Evolutionary conservation across 2,329 filamentous ascomycete species (phyloP).

Genomic region (Capronia epimyces): DNA sequence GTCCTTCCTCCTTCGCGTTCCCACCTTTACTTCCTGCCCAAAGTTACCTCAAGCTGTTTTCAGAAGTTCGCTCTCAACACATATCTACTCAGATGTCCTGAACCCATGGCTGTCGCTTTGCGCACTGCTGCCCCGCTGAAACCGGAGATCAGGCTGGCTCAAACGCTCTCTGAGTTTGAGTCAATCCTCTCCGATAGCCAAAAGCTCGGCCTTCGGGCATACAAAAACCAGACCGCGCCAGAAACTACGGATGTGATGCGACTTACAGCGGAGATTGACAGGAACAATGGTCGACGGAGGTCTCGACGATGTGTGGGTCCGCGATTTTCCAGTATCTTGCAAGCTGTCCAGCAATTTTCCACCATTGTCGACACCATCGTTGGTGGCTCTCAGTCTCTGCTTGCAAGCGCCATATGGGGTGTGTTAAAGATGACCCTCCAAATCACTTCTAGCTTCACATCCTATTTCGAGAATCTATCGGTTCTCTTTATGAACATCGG

Average conservation of each 20-base stretch:
- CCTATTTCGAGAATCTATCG: constrained; percentile 28
- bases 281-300: constrained; percentile 11
- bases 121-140: constrained; percentile 16
- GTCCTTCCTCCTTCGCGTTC: too few relatives aligned
- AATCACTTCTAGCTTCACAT: constrained; percentile 16
- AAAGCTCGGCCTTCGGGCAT: constrained; percentile 27
- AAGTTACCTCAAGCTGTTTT: too few relatives aligned
- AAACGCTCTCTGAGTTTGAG: constrained; percentile 41
- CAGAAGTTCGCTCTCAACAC: too few relatives aligned
- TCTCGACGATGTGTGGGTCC: constrained; percentile 23
- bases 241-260: constrained; percentile 14
- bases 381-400: constrained; percentile 18
- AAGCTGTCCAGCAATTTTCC: constrained; percentile 26
- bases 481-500: constrained; percentile 27
- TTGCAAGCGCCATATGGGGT: constrained; percentile 26
- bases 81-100: too few relatives aligned
- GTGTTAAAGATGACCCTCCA: constrained; percentile 25
- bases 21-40: too few relatives aligned
- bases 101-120: constrained; percentile 9
- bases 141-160: constrained; percentile 31
- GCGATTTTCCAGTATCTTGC: constrained; percentile 25
- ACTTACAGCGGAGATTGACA: constrained; percentile 25
- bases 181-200: constrained; percentile 35
- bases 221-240: not conserved
- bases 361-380: constrained; percentile 26